Percentiles rank a stretch among this genome's conserved stretches.
Evolutionary conservation across 257 asterid species (phyloP).

Genomic region (Capsicum rhomboideum): DNA sequence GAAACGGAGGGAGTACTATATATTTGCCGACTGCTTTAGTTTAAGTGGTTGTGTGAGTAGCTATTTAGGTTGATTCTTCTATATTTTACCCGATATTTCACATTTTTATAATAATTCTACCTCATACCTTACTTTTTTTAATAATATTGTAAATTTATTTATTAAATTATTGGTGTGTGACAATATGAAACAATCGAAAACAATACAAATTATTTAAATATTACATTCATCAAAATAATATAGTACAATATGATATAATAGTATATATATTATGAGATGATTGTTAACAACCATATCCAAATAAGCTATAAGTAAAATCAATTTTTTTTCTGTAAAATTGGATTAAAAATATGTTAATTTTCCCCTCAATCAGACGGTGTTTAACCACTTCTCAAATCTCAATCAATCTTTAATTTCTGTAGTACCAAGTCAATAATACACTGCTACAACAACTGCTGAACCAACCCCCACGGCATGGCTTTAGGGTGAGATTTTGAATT

Average conservation of each 20-base stretch:
- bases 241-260: too few species aligned
- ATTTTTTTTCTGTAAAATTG: background rate
- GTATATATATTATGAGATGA: background rate
- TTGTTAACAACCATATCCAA: background rate
- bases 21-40: too few species aligned
- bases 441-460: background rate
- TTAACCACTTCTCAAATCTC: background rate
- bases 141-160: too few species aligned
- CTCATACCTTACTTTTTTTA: too few species aligned
- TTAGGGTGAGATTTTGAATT: background rate
- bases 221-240: background rate
- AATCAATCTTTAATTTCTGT: background rate
- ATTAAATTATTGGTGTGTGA: background rate
- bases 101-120: too few species aligned
- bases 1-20: too few species aligned
- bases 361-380: background rate
- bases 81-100: too few species aligned
- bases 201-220: background rate
- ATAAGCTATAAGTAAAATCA: background rate
- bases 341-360: background rate
- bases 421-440: background rate
- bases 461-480: background rate
- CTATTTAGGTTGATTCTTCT: too few species aligned
- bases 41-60: too few species aligned
- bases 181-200: background rate